These are phyloP conservation scores for Tillandsia leiboldiana DNA, from an alignment of 176 grass and related monocot genomes.

Conservation along the genomic window DNA sequence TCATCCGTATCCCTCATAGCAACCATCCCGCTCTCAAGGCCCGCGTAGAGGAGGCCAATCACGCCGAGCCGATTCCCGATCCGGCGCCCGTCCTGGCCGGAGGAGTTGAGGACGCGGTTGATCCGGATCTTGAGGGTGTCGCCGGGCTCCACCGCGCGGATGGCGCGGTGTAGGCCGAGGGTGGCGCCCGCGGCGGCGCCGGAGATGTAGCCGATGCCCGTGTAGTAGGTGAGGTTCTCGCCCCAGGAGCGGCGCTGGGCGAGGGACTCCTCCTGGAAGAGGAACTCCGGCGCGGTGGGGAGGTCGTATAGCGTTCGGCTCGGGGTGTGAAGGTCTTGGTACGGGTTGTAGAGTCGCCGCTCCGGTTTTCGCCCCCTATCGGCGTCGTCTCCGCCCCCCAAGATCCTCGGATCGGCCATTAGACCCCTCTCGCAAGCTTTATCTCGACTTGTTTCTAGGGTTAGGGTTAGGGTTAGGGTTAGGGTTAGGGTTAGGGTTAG, in stretches of 20 bases:
- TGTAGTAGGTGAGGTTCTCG: constrained; percentile 45
- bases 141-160: constrained; percentile 33
- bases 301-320: constrained; percentile 49
- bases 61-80: constrained; percentile 48
- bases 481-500: no score
- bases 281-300: constrained; percentile 64
- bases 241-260: constrained; percentile 30
- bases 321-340: constrained; percentile 36
- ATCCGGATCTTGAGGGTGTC: constrained; percentile 56
- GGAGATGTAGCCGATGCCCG: constrained; percentile 36
- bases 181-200: constrained; percentile 23
- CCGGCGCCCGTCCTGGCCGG: constrained; percentile 46
- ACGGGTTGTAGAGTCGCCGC: constrained; percentile 33
- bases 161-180: constrained; percentile 34
- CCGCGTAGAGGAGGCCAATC: constrained; percentile 45
- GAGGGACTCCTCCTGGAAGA: constrained; percentile 44
- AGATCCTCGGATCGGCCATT: no score
- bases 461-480: no score
- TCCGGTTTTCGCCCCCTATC: neutral
- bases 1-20: constrained; percentile 43
- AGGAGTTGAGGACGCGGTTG: constrained; percentile 59
- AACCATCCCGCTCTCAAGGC: constrained; percentile 41
- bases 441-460: no score
- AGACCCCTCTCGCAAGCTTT: no score
- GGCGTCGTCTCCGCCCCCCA: neutral